Base-by-base conservation (phyloP, 2,329 filamentous ascomycete species). In the Fusarium domesticum region DNA sequence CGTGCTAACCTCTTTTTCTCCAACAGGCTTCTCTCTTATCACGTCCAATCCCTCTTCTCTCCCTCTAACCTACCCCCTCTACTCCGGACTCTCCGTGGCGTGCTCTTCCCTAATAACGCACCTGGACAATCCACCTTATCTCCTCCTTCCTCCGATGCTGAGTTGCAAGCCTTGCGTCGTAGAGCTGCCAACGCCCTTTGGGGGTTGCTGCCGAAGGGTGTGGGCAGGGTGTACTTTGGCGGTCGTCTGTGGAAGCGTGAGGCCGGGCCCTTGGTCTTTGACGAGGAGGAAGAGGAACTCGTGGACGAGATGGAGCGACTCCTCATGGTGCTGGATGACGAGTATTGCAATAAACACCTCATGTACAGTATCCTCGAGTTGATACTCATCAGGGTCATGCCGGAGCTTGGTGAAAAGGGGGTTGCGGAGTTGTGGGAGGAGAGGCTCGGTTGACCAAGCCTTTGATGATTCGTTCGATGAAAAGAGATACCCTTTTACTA, bases 271-370 rank as follows among this genome's bases (percentile, higher is more conserved):
- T 45, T 47, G 42, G 47, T 58, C 23, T 28, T 28, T 28, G 23
- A 28, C 14, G 18, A 54, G 19, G 54, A 58, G 28, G 56, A 60
- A 40, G 68, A 71, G 50, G 70, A 68, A 37, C 72, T 82, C 45
- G 67, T 81, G 35, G 66, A 70, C 48, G 77, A 84, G 56, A 76
- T 89, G 51, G 80, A 84, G 60, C 70, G 78, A 18, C 72, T 90
- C 35, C 73, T 97, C 36, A 81, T 86, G 57, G 73, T 91, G 30
- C 84, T 96, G 54, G 80, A 79, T 14, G 90, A 96, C 67, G 74
- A 78, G 39, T 96, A 96, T 69, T 85, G 90, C 69, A 98, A 98
- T 70, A 95, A 91, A 70, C 90, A 96, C 69, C 72, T 97, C 23
- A 72, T 96, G 56, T 96, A 95, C 62, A 76, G 81, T 35, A 74